phyloP scores from a whole-genome alignment of 148 eudicot genomes.

The Suaeda aralocaspica region DNA sequence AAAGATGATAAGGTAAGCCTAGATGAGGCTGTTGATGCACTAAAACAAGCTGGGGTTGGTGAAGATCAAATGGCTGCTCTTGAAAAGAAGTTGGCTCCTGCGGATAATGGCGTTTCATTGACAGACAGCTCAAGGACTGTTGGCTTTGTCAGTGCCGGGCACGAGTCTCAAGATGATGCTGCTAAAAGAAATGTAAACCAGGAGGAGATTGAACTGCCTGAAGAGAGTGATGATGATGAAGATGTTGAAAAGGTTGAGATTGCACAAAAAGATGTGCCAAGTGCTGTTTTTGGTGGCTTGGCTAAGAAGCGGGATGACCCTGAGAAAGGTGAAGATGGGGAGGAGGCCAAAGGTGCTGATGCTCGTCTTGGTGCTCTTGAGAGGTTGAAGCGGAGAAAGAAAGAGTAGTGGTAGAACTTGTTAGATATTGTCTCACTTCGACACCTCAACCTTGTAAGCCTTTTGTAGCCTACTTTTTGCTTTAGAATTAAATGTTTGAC shows the following conservation, averaged over 20 bases:
- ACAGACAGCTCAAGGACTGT: constrained; percentile 41
- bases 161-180: constrained; percentile 39
- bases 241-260: constrained; percentile 63
- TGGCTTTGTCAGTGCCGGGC: constrained; percentile 89
- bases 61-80: constrained; percentile 92
- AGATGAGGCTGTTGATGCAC: constrained; percentile 54
- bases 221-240: constrained; percentile 60
- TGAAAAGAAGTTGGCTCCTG: constrained; percentile 66
- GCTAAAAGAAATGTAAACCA: constrained; percentile 38
- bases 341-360: constrained; percentile 37
- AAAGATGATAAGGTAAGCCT: constrained; percentile 52
- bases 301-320: constrained; percentile 57
- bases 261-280: constrained; percentile 71
- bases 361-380: constrained; percentile 70
- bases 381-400: constrained; percentile 64
- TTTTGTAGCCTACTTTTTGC: constrained; percentile 9
- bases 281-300: constrained; percentile 84
- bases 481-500: constrained; percentile 2
- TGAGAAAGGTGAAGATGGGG: constrained; percentile 31
- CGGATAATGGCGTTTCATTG: constrained; percentile 19
- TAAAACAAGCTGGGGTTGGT: constrained; percentile 52
- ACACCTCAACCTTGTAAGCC: neutral
- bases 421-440: neutral
- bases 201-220: constrained; percentile 88
- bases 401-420: constrained; percentile 10